Evolutionary conservation across 75 land plant genomes (phyloP).

Genomic region (Sequoia sempervirens): DNA sequence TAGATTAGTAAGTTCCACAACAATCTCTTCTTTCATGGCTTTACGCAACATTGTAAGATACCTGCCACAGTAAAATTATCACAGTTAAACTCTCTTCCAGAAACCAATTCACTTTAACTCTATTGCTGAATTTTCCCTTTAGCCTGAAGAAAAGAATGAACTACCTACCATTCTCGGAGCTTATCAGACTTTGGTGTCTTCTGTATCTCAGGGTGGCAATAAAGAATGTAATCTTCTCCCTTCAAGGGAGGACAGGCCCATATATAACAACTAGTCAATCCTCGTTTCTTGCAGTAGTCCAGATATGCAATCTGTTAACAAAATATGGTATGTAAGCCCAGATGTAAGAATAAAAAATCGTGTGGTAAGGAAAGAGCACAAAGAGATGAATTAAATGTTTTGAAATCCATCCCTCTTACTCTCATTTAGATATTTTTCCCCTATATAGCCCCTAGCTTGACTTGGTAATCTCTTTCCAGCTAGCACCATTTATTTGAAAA

Average conservation of each 20-base stretch:
- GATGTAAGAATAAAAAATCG: neutral
- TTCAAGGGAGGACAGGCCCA: conserved; percentile 99
- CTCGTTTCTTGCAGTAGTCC: conserved; percentile 90
- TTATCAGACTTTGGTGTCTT: conserved; percentile 98
- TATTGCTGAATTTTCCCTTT: neutral
- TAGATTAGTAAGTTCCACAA: conserved; percentile 81
- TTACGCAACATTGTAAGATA: conserved; percentile 85
- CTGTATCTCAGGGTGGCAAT: conserved; percentile 98
- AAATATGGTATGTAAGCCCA: conserved; percentile 1
- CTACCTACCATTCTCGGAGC: conserved; percentile 81
- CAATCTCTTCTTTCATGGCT: conserved; percentile 75
- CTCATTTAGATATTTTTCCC: neutral
- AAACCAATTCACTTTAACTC: neutral
- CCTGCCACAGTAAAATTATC: conserved; percentile 28
- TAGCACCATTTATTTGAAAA: neutral
- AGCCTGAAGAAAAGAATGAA: neutral
- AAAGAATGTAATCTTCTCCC: conserved; percentile 97
- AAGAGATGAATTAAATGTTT: conserved; percentile 6
- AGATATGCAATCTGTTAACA: conserved; percentile 82
- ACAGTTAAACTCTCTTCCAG: neutral
- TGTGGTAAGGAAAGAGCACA: neutral
- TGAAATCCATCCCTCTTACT: too few species aligned
- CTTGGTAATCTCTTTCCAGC: neutral
- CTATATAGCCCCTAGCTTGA: neutral
- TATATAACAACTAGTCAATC: conserved; percentile 95